Evolutionary conservation across 257 asterid genomes (phyloP).

Genomic region (Fraxinus pennsylvanica): DNA sequence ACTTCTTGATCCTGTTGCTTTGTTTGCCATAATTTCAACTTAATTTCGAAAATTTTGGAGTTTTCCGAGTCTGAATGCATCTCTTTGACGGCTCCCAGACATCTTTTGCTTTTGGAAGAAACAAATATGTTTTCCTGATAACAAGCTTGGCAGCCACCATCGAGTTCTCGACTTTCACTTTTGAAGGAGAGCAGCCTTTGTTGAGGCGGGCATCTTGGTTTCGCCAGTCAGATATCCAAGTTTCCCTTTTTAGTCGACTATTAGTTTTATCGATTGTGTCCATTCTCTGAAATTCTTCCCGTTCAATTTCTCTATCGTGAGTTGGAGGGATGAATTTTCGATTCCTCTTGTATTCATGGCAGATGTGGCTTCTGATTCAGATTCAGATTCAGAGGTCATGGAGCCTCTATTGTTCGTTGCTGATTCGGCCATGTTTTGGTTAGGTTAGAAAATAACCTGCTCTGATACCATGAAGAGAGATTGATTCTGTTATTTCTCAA

Average conservation of each 20-base stretch:
- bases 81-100: background rate
- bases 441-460: too few relatives aligned
- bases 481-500: too few relatives aligned
- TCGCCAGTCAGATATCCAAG: background rate
- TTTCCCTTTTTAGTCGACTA: background rate
- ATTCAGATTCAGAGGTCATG: too few relatives aligned
- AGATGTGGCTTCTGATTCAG: too few relatives aligned
- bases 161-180: background rate
- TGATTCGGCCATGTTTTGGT: too few relatives aligned
- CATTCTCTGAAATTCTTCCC: background rate
- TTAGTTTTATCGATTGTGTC: background rate
- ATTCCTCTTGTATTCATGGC: background rate
- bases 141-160: background rate
- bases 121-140: background rate
- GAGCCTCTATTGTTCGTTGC: too few relatives aligned
- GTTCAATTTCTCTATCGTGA: background rate
- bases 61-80: too few relatives aligned
- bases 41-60: background rate
- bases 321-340: too few relatives aligned
- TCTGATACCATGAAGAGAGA: too few relatives aligned
- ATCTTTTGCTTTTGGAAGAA: background rate
- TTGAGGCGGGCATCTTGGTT: background rate
- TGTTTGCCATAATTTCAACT: background rate
- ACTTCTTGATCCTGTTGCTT: background rate
- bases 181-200: too few relatives aligned